These are phyloP conservation scores for Trichosporon sp. DNA, from an alignment of 1,284 basidiomycete genomes.

Conservation along the genomic window DNA sequence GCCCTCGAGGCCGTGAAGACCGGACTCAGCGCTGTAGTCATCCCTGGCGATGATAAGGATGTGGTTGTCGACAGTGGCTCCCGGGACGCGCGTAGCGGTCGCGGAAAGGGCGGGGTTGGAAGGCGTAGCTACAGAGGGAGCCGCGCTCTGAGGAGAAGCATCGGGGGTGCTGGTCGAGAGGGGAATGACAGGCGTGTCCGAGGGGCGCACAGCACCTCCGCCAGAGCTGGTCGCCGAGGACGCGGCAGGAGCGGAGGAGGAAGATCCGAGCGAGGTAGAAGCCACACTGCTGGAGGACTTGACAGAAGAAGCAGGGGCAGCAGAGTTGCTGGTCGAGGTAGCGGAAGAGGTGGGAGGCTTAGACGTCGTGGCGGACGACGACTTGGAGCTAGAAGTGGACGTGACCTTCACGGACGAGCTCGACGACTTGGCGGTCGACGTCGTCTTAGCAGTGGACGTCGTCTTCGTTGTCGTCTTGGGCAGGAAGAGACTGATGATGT, in stretches of 20 bases:
- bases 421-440: background rate
- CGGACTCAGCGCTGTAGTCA: background rate
- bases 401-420: background rate
- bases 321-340: background rate
- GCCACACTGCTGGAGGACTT: background rate
- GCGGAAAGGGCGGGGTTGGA: background rate
- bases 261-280: background rate
- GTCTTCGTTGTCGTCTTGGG: background rate
- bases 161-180: background rate
- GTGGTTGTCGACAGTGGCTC: conserved; percentile 5
- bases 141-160: background rate
- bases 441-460: background rate
- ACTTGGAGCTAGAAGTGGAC: too few relatives aligned
- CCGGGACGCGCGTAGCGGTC: background rate
- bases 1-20: background rate
- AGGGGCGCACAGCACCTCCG: background rate
- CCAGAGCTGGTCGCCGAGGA: background rate
- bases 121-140: background rate
- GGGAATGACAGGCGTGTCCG: background rate
- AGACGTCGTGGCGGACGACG: background rate
- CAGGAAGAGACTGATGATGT: too few relatives aligned
- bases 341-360: too few relatives aligned
- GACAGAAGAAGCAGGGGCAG: background rate
- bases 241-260: background rate
- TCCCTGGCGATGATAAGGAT: conserved; percentile 5